Base-by-base conservation (phyloP, 2,329 filamentous ascomycete species). In the Neurospora sp. region DNA sequence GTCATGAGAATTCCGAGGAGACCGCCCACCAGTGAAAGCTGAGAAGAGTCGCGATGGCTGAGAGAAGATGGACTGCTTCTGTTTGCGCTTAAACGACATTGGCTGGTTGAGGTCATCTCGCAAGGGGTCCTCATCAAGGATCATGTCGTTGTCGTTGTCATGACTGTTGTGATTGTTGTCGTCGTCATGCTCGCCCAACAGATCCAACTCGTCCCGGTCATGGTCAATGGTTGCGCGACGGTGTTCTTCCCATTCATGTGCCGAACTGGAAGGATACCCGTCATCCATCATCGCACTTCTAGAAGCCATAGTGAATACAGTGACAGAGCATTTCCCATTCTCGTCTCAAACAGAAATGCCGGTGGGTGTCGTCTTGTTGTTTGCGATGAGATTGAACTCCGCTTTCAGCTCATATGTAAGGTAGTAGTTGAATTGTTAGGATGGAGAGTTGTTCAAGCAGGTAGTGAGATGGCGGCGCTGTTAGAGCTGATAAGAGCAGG, bases 41-140 rank as follows among this genome's bases (percentile, higher is more conserved):
- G 83, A 84, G 70, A 88, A 75, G 71, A 87, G 78, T 38, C 85
- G 82, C 39, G 80, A 79, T 5, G 85, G 81, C 38, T 80, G 80
- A 1, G 85, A 83, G 70, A 84, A 77, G 68, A 81, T 80, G 38
- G 81, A 81, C 62, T 82, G 80, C 71, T 84, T 90, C 74, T 87
- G 85, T 73, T 87, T 90, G 76, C 91, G 89, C 82, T 92, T 93
- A 81, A 93, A 93, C 40, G 90, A 91, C 68, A 91, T 80, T 38
- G 84, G 82, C 67, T 86, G 82, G 69, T 81, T 79, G 40, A 86
- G 76, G 62, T 83, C 81, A 68, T 82, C 80, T 69, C 82, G 81
- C 70, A 90, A 79, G 23, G 88, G 87, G 77, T 90, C 88, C 67
- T 87, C 83, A 62, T 81, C 82, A 68, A 90, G 81, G 42, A 87